These are phyloP conservation scores for Zea luxurians DNA, from an alignment of 176 grass and related monocot genomes.

Conservation along the genomic window DNA sequence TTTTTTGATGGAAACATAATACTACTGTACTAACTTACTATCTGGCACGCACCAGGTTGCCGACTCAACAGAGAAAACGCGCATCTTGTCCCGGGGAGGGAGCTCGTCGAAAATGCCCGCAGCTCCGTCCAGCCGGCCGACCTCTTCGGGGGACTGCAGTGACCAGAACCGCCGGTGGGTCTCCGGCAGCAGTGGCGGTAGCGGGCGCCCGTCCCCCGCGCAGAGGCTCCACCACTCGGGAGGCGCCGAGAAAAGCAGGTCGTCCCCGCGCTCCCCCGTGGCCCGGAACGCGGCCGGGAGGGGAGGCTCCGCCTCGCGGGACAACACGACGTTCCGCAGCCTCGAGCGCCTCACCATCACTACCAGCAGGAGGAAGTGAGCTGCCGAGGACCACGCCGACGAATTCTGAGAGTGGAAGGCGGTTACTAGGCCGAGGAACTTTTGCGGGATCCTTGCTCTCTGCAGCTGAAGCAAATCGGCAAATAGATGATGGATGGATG, in stretches of 20 bases:
- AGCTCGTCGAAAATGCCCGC: slow-evolving; percentile 61
- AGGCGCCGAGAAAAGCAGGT: slow-evolving; percentile 44
- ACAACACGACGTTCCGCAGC: slow-evolving; percentile 49
- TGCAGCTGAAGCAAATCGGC: neutral
- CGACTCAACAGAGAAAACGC: slow-evolving; percentile 53
- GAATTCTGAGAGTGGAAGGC: no score
- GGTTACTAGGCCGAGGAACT: neutral
- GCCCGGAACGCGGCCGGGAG: slow-evolving; percentile 14
- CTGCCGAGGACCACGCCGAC: neutral
- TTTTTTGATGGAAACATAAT: neutral
- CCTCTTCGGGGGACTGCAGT: slow-evolving; percentile 54
- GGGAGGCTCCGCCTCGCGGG: slow-evolving; percentile 38
- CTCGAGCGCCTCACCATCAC: slow-evolving; percentile 76
- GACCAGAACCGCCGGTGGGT: slow-evolving; percentile 51
- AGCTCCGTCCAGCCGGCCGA: slow-evolving; percentile 46
- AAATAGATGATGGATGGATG: neutral
- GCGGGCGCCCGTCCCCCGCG: slow-evolving; percentile 51
- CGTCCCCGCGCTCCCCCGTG: slow-evolving; percentile 40
- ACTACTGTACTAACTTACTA: neutral
- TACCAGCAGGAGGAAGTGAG: slow-evolving; percentile 67
- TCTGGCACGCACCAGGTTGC: slow-evolving; percentile 32
- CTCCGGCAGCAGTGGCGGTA: slow-evolving; percentile 43
- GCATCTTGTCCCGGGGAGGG: slow-evolving; percentile 51
- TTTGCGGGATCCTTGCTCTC: neutral
- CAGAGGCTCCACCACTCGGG: slow-evolving; percentile 75